These are phyloP conservation scores for Xerocomellus intermedius DNA, from an alignment of 768 basidiomycete species.

Conservation along the genomic window DNA sequence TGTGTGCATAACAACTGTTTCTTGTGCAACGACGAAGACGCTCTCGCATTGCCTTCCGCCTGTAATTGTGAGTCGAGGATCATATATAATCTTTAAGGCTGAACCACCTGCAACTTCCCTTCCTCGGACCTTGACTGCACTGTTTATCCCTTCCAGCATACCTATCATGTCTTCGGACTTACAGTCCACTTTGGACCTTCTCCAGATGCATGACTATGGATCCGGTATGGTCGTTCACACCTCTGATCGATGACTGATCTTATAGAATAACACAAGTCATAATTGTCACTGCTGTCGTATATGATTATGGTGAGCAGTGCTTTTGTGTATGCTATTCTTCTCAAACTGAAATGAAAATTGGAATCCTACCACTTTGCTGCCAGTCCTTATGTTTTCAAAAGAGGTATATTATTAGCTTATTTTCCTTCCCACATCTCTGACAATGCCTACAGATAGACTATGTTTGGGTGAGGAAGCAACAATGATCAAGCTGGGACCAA, in stretches of 20 bases:
- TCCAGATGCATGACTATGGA: not conserved
- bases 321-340: not conserved
- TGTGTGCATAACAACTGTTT: not conserved
- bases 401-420: not conserved
- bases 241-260: not conserved
- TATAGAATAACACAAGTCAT: not conserved
- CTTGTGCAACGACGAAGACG: too few species aligned
- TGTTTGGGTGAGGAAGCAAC: constrained; percentile 13
- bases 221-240: not conserved
- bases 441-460: constrained; percentile 9
- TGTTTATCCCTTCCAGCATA: too few species aligned
- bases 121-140: too few species aligned
- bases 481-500: too few species aligned
- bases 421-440: not conserved
- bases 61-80: too few species aligned
- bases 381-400: constrained; percentile 8
- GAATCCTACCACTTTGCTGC: not conserved
- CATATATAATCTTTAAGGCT: too few species aligned
- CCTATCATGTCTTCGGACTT: constrained; percentile 1
- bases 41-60: not conserved
- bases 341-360: not conserved
- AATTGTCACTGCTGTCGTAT: not conserved
- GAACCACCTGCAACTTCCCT: too few species aligned
- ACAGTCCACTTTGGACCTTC: not conserved
- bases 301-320: constrained; percentile 9